phyloP scores from a whole-genome alignment of 768 basidiomycete genomes.

The Tubosaeta brunneosetosa region DNA sequence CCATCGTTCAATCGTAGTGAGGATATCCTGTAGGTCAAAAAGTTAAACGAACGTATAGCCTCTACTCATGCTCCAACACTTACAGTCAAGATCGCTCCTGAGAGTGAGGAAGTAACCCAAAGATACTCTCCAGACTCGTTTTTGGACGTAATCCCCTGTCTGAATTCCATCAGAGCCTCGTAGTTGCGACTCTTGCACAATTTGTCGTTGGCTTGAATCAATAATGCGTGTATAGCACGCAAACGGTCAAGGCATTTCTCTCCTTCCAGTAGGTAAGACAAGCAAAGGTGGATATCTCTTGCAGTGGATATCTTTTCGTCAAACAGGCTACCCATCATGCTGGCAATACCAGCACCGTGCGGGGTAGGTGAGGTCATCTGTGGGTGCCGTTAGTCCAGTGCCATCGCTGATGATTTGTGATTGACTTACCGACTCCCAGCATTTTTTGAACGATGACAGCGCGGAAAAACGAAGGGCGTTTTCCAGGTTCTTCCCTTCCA shows the following conservation, averaged over 20 bases:
- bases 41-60: not conserved
- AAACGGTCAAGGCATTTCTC: constrained; percentile 23
- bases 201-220: constrained; percentile 30
- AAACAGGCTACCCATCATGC: constrained; percentile 32
- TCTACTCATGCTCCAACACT: not conserved
- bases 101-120: constrained; percentile 17
- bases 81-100: constrained; percentile 18
- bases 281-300: constrained; percentile 29
- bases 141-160: constrained; percentile 8
- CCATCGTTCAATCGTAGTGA: constrained; percentile 26
- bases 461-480: constrained; percentile 9
- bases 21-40: constrained; percentile 22
- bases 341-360: constrained; percentile 27
- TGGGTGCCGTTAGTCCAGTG: constrained; percentile 1
- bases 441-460: constrained; percentile 13
- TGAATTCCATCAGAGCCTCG: constrained; percentile 17
- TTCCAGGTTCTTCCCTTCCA: constrained; percentile 11
- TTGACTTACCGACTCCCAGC: constrained; percentile 16
- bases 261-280: constrained; percentile 21
- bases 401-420: not conserved
- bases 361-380: constrained; percentile 8
- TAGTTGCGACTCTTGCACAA: constrained; percentile 27
- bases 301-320: constrained; percentile 17
- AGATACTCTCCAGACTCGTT: constrained; percentile 15
- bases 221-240: constrained; percentile 33